Conservation (phyloP, 2,329 filamentous ascomycete genomes). For the Nigrograna mackinnonii region DNA sequence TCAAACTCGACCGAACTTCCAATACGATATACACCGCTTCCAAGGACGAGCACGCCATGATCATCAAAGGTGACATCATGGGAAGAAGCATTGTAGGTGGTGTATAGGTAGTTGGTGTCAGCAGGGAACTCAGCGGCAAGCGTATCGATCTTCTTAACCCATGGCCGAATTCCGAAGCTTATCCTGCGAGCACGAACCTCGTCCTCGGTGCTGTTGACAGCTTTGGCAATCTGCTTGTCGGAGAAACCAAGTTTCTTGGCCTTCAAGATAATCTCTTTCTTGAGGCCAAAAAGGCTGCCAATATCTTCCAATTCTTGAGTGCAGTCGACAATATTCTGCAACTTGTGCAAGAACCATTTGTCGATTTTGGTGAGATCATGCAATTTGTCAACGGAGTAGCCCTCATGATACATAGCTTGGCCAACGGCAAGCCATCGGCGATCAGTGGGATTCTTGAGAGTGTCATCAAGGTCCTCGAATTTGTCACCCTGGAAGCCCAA, state of each 20-base stretch:
- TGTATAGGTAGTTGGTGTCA: slow-evolving; percentile 64
- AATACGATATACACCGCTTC: slow-evolving; percentile 95
- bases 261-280: slow-evolving; percentile 85
- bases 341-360: slow-evolving; percentile 99
- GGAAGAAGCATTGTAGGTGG: slow-evolving; percentile 92
- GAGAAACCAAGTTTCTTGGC: slow-evolving; percentile 99
- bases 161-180: slow-evolving; percentile 87
- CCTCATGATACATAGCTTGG: slow-evolving; percentile 96
- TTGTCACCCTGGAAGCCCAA: slow-evolving; percentile 93
- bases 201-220: slow-evolving; percentile 84
- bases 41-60: slow-evolving; percentile 85
- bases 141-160: slow-evolving; percentile 98
- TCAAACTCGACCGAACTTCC: slow-evolving; percentile 98
- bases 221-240: slow-evolving; percentile 88
- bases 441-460: slow-evolving; percentile 90
- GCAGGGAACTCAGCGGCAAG: slow-evolving; percentile 96
- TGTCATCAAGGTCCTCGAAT: slow-evolving; percentile 89
- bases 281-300: slow-evolving; percentile 80
- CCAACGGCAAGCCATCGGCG: slow-evolving; percentile 96
- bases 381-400: slow-evolving; percentile 88
- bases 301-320: slow-evolving; percentile 82
- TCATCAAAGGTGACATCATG: slow-evolving; percentile 96
- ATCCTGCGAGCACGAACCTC: slow-evolving; percentile 84
- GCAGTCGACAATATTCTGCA: slow-evolving; percentile 95
- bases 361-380: slow-evolving; percentile 98